These are phyloP conservation scores for Thymus quinquecostatus DNA, from an alignment of 257 asterid genomes.

Conservation along the genomic window DNA sequence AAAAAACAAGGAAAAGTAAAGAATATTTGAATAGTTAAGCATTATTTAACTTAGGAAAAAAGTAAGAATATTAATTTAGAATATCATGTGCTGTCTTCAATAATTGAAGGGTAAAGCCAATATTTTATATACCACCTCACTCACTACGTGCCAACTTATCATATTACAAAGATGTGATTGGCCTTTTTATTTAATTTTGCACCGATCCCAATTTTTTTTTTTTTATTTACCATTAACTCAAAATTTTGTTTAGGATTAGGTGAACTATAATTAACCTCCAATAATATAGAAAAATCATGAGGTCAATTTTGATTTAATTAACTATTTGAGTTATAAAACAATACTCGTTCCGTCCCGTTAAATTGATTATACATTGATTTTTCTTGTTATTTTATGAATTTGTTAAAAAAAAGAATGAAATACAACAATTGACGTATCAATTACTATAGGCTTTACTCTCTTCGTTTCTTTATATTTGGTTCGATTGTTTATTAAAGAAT, in stretches of 20 bases:
- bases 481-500: too few species aligned
- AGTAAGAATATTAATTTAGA: slow-evolving; percentile 1
- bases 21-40: too few species aligned
- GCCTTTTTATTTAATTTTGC: slow-evolving; percentile 21
- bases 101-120: slow-evolving; percentile 39
- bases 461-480: too few species aligned
- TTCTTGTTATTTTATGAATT: too few species aligned
- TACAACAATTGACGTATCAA: too few species aligned
- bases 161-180: slow-evolving; percentile 33
- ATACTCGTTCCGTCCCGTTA: too few species aligned
- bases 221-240: not conserved
- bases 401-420: too few species aligned
- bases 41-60: not conserved
- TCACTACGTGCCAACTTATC: slow-evolving; percentile 36
- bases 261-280: slow-evolving; percentile 2
- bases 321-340: too few species aligned
- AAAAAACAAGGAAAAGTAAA: not conserved
- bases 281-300: not conserved
- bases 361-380: too few species aligned
- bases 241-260: slow-evolving; percentile 26
- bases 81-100: slow-evolving; percentile 45
- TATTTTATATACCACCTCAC: slow-evolving; percentile 10
- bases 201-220: slow-evolving; percentile 33
- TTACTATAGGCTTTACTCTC: too few species aligned
- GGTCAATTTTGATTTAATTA: not conserved